Evolutionary conservation across 495 filamentous ascomycete genomes (phyloP), one percentile per base, ranked within the genome.

Genomic region (Pseudotulostoma volvatum): DNA sequence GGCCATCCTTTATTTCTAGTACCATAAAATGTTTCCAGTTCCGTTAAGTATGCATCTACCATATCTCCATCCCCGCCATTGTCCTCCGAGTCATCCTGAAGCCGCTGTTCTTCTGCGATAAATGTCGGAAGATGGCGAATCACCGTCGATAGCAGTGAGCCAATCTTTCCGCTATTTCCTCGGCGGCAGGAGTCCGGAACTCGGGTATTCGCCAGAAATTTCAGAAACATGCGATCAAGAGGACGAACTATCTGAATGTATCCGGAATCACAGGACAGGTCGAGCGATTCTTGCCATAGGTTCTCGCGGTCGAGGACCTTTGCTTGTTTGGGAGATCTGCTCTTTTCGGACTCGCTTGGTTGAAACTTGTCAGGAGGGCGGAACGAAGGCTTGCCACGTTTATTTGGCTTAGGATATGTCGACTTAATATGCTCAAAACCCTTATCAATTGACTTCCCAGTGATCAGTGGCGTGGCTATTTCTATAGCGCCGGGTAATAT

Each of bases 61-160:
- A 67, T 63, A 48, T 65, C 51, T 19, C 67, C 53, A 17, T 69
- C 63, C n/a, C n/a, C n/a, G 15, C 45, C 42, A 37, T 60, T 50
- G 33, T 76, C 63, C 16, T 72, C 61, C 14, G 74, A 52, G n/a
- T 54, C 43, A 28, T 49, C 47, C 45, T 69, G 67, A 52, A 61
- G 58, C 14, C 54, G 47, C 46, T 82, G 74, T 38, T 81, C 72
- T 13, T 64, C 58, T 2, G 59, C 54, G 42, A 85, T 77, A 54
- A 75, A 80, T 5, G 65, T 60, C 0, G 80, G 79, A 7, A 84
- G 53, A 19, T 68, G 67, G 42, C 74, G 67, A 20, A 76, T 54
- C 40, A 73, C 74, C 61, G 76, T 78, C 3, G 74, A 71, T n/a
- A 82, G 51, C 16, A 85, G 56, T 8, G 77, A 77, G 19, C 70